Evolutionary conservation across 176 grass and related monocot species (phyloP), one percentile per base, ranked within the genome.

Genomic region (Hsuehochloa calcarea): DNA sequence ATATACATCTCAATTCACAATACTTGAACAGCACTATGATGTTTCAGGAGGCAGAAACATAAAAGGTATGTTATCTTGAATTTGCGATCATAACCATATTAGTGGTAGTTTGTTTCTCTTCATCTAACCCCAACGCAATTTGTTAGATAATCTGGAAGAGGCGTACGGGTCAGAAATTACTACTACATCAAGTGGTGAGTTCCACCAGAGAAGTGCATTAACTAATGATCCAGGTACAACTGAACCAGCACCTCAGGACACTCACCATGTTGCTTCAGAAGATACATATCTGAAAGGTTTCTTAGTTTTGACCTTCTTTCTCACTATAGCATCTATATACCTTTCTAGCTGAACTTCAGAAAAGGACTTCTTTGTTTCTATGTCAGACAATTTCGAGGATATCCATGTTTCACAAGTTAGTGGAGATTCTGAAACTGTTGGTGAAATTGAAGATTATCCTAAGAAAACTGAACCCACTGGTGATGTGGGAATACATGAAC

Each of bases 251-350:
- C 10, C 87, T 72, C 59, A 75, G 27, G 82, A 87, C 11, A 20
- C 35, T 44, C n/a, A 44, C 22, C 38, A 52, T 72, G 65, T 77
- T 65, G 46, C 72, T 80, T 82, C 70, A 60, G 79, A 84, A 90
- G 78, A 74, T 10, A n/a, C 25, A 68, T 20, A 67, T 78, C 16
- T 55, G 50, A 87, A 94, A 89, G 84, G 89, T 94, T 90, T 74
- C 4, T 22, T 44, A 31, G 12, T 41, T 90, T 80, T 38, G 40
- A 68, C 19, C 41, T 40, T 58, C 11, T 69, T 37, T 63, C 68
- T 71, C 17, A 12, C 16, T 23, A 39, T 73, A 73, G 11, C 39
- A 69, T 74, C 44, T 31, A 4, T 40, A 14, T 41, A 67, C 0
- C 47, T 81, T 81, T 85, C 6, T 55, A 69, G 56, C 20, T 74